Percentiles rank a stretch among this genome's conserved stretches.
Conservation (phyloP, 768 basidiomycete genomes). For the Suillus cothurnatus region DNA sequence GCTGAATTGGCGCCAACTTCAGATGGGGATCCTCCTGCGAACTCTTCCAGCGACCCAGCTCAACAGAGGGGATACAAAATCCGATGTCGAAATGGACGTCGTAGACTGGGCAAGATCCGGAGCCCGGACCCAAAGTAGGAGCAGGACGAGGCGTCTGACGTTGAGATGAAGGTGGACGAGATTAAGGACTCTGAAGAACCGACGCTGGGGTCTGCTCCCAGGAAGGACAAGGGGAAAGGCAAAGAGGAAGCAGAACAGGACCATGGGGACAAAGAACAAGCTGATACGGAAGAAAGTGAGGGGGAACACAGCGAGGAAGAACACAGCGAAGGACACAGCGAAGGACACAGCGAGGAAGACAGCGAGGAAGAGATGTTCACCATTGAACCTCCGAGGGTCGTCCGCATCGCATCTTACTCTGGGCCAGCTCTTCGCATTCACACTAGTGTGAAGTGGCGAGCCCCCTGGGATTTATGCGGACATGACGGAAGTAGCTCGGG, state of each 20-base stretch:
- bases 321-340: not conserved
- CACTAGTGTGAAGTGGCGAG: slow-evolving; percentile 18
- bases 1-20: not conserved
- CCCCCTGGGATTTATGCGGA: slow-evolving; percentile 1
- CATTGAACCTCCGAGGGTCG: not conserved
- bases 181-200: not conserved
- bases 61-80: not conserved
- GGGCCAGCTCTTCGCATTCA: slow-evolving; percentile 15
- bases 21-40: no score
- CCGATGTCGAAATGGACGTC: not conserved
- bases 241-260: slow-evolving; percentile 1
- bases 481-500: not conserved
- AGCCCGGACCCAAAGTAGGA: not conserved
- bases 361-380: not conserved
- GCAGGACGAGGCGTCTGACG: not conserved
- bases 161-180: not conserved
- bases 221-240: not conserved
- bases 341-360: not conserved
- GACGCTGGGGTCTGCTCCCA: not conserved
- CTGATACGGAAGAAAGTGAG: not conserved
- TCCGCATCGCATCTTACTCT: not conserved
- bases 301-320: not conserved
- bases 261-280: not conserved
- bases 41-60: not conserved
- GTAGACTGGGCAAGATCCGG: not conserved